Evolutionary conservation across 1,284 basidiomycete genomes (phyloP).

Genomic region (Cerioporus squamosus): DNA sequence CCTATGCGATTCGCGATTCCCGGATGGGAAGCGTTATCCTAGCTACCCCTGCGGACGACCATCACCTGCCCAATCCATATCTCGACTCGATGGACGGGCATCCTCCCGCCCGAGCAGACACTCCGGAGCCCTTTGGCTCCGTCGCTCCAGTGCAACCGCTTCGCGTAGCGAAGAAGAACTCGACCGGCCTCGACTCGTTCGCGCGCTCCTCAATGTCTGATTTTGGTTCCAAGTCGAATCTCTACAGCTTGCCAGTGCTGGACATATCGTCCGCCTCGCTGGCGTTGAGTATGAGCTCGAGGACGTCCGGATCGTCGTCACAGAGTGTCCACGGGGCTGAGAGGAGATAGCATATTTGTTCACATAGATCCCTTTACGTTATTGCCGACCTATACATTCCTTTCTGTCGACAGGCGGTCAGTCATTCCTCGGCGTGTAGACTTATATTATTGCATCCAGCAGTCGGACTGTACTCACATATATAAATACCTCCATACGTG

Average conservation of each 20-base stretch:
- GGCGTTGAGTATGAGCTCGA: not conserved
- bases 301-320: not conserved
- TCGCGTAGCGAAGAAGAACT: not conserved
- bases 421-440: no score
- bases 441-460: no score
- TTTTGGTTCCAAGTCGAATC: not conserved
- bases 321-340: not conserved
- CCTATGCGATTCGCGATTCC: not conserved
- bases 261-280: conserved; percentile 4
- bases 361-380: no score
- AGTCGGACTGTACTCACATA: no score
- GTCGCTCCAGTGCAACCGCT: not conserved
- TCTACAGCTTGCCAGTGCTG: conserved; percentile 3
- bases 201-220: not conserved
- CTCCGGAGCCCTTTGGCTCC: conserved; percentile 1
- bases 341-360: not conserved
- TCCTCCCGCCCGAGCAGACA: conserved; percentile 1
- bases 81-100: not conserved
- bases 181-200: not conserved
- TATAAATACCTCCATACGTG: no score
- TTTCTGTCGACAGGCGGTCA: not conserved
- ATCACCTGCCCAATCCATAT: conserved; percentile 4
- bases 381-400: no score
- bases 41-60: not conserved
- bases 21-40: not conserved